Base-by-base conservation (phyloP, 1,139 yeast species). In the Kurtzmaniella quercitrusa region DNA sequence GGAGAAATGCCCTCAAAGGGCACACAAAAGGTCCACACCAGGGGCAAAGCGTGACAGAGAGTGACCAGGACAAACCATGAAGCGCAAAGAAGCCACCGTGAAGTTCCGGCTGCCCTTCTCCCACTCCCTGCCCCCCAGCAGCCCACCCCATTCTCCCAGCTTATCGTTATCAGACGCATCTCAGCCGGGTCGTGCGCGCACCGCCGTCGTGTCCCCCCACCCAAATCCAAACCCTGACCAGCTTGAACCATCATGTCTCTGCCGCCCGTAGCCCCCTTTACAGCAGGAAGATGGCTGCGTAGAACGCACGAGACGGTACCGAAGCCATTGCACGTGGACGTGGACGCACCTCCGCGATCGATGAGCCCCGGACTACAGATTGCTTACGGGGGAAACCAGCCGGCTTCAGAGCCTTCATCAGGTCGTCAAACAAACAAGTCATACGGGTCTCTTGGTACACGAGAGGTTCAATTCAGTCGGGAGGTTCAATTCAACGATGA, bases 351-450 rank as follows among this genome's bases (percentile, higher is more conserved):
- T 14, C 17, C 15, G 3, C n/a, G 24, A 3, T 19, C n/a, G 19
- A 36, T 36, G 27, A 36, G 38, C 27, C 27, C 38, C 11, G 38
- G 38, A 9, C 21, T 34, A 19, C 19, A 17, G 21, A 34, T 34
- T n/a, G 11, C 16, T 17, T 34, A 34, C 23, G 23, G n/a, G n/a
- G n/a, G n/a, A n/a, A n/a, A n/a, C n/a, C n/a, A n/a, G n/a, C n/a
- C n/a, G n/a, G n/a, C n/a, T n/a, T n/a, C n/a, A n/a, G n/a, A n/a
- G n/a, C n/a, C n/a, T n/a, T 16, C 23, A 34, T 12, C 19, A 34
- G 23, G 21, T 15, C 5, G 37, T 5, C 21, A 16, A 6, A 34
- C 9, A 5, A 34, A 34, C 14, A 19, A 34, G 19, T 17, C 19
- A 8, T 17, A 17, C 5, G 37, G 37, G 23, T 16, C 37, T 11